These are phyloP conservation scores for Aphanoascus verrucosus DNA, from an alignment of 2,329 filamentous ascomycete species.

Conservation along the genomic window DNA sequence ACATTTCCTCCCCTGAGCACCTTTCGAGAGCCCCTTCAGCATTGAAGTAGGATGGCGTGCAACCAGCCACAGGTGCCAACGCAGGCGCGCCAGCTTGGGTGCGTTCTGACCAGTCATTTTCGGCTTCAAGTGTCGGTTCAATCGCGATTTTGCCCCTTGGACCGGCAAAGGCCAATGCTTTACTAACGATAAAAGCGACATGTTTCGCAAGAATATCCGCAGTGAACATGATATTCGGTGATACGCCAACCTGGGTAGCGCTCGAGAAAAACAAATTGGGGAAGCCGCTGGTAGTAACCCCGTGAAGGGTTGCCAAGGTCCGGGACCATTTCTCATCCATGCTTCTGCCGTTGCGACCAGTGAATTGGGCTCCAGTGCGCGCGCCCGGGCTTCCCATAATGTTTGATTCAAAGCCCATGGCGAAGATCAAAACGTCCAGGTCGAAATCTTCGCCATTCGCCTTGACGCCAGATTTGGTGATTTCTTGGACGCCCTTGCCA, in stretches of 20 bases:
- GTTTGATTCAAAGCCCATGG: conserved; percentile 34
- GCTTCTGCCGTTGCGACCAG: conserved; percentile 36
- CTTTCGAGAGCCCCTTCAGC: background rate
- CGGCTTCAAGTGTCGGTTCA: conserved; percentile 2
- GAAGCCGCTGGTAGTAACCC: conserved; percentile 39
- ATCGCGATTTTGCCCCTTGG: background rate
- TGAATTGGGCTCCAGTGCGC: conserved; percentile 27
- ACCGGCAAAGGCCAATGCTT: background rate
- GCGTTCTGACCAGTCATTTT: background rate
- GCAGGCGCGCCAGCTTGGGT: background rate
- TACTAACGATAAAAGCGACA: background rate
- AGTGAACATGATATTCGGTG: background rate
- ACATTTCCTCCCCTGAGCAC: background rate
- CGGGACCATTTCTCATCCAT: conserved; percentile 40
- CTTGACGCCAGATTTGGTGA: conserved; percentile 46
- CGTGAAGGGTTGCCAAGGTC: conserved; percentile 44
- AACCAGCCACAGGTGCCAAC: background rate
- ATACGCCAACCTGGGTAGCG: conserved; percentile 30
- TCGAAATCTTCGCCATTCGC: conserved; percentile 40
- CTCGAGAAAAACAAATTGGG: conserved; percentile 47
- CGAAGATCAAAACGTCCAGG: conserved; percentile 39
- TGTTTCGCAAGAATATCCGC: background rate
- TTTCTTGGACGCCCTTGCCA: conserved; percentile 45
- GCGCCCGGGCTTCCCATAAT: conserved; percentile 9
- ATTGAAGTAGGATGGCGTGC: conserved; percentile 4